phyloP scores from a whole-genome alignment of 345 rosid genomes.

The Populus alba region DNA sequence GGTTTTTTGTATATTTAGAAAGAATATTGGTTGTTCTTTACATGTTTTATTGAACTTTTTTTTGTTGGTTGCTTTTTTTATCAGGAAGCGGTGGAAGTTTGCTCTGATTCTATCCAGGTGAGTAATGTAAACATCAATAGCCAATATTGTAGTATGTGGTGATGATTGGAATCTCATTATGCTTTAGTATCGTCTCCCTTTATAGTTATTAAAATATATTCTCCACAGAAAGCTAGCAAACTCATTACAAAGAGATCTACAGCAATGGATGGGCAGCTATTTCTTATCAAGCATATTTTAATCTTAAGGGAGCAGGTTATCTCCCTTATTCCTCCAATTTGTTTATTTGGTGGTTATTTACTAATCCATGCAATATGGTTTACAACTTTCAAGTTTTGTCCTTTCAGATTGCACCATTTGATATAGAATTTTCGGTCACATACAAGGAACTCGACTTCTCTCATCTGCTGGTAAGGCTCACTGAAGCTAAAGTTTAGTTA shows the following conservation, averaged over 20 bases:
- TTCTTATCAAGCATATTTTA: slow-evolving; percentile 88
- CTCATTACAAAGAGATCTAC: slow-evolving; percentile 72
- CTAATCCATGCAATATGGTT: background rate
- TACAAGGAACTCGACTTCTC: slow-evolving; percentile 99
- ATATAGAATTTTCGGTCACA: slow-evolving; percentile 89
- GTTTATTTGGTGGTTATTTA: slow-evolving; percentile 16
- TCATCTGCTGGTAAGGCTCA: slow-evolving; percentile 83
- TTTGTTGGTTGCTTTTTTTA: slow-evolving; percentile 19
- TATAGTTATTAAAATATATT: background rate
- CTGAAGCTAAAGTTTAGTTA: background rate
- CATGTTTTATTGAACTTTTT: slow-evolving; percentile 15
- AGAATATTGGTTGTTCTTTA: slow-evolving; percentile 3
- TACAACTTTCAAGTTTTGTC: slow-evolving; percentile 13
- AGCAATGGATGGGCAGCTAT: slow-evolving; percentile 91
- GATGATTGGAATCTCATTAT: background rate
- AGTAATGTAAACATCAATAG: slow-evolving; percentile 31
- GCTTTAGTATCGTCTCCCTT: background rate
- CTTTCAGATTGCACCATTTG: slow-evolving; percentile 90
- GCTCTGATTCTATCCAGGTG: slow-evolving; percentile 85
- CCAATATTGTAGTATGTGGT: background rate
- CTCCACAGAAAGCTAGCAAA: slow-evolving; percentile 83
- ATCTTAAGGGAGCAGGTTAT: slow-evolving; percentile 92
- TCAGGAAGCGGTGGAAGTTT: slow-evolving; percentile 98
- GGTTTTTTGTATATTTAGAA: background rate
- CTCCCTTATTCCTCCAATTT: slow-evolving; percentile 15